Evolutionary conservation across 805 yeast species (phyloP).

Genomic region (Nadsonia fulvescens): DNA sequence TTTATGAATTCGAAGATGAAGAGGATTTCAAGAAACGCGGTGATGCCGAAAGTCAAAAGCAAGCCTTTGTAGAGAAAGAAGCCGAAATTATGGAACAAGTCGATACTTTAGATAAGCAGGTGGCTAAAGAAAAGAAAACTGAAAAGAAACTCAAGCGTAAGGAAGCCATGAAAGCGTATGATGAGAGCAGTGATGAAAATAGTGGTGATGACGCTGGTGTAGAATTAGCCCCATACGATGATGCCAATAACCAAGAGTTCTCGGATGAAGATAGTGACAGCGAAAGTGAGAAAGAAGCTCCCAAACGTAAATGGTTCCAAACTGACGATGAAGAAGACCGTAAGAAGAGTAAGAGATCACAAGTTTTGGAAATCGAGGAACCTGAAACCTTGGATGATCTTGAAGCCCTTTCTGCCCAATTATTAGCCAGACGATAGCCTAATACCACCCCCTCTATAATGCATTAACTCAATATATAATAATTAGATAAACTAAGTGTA

Average conservation of each 20-base stretch:
- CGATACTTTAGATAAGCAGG: conserved; percentile 60
- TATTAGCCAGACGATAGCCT: no score
- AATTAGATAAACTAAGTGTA: no score
- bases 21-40: conserved; percentile 63
- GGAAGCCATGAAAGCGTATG: conserved; percentile 33
- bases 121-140: conserved; percentile 58
- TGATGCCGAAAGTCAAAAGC: conserved; percentile 50
- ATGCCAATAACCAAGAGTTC: conserved; percentile 9
- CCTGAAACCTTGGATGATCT: conserved; percentile 87
- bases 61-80: conserved; percentile 49
- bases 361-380: conserved; percentile 59
- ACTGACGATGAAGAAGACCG: conserved; percentile 17
- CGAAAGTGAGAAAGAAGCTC: conserved; percentile 17
- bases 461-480: no score
- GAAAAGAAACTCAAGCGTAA: conserved; percentile 82
- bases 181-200: conserved; percentile 18
- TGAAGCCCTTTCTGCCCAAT: conserved; percentile 37
- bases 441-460: no score
- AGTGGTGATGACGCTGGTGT: conserved; percentile 20
- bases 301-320: conserved; percentile 23
- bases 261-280: conserved; percentile 11
- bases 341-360: conserved; percentile 19
- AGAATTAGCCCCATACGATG: conserved; percentile 14
- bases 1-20: conserved; percentile 82
- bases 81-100: conserved; percentile 46